Percentiles rank a stretch among this genome's conserved stretches.
Evolutionary conservation across 805 yeast species (phyloP).

Genomic region (Diddensiella transvaalensis): DNA sequence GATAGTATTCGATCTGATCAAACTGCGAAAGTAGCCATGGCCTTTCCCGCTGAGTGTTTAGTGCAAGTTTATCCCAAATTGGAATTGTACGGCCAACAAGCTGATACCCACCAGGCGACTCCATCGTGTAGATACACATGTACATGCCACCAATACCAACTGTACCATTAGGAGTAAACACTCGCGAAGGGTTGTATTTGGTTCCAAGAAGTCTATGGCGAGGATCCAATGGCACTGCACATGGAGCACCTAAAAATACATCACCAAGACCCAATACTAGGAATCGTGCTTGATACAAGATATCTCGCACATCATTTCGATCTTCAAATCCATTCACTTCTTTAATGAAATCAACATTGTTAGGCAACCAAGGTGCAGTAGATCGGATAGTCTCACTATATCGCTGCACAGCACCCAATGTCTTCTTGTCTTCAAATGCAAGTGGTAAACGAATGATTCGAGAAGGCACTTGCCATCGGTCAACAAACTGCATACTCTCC

Average conservation of each 20-base stretch:
- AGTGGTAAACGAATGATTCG: conserved; percentile 82
- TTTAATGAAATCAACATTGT: conserved; percentile 93
- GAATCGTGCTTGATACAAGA: conserved; percentile 86
- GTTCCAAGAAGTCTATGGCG: conserved; percentile 89
- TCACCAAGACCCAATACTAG: conserved; percentile 95
- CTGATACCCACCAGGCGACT: conserved; percentile 98
- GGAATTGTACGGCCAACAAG: conserved; percentile 95
- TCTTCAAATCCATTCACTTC: conserved; percentile 71
- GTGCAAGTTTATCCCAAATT: conserved; percentile 90
- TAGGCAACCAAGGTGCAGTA: conserved; percentile 96
- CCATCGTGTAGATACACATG: conserved; percentile 98
- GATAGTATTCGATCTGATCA: conserved; percentile 92
- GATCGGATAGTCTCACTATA: conserved; percentile 91
- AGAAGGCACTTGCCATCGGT: conserved; percentile 83
- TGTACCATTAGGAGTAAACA: conserved; percentile 93
- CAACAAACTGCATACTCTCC: conserved; percentile 63
- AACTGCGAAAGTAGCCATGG: conserved; percentile 94
- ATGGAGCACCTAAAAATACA: conserved; percentile 96
- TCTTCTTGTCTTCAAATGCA: conserved; percentile 92
- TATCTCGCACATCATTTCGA: conserved; percentile 71
- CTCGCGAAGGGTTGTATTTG: conserved; percentile 94
- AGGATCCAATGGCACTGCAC: conserved; percentile 97
- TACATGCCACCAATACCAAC: conserved; percentile 99
- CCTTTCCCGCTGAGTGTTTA: conserved; percentile 58
- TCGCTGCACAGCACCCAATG: conserved; percentile 84